Conservation (phyloP, 2,329 filamentous ascomycete genomes). For the Penicillium sp. region DNA sequence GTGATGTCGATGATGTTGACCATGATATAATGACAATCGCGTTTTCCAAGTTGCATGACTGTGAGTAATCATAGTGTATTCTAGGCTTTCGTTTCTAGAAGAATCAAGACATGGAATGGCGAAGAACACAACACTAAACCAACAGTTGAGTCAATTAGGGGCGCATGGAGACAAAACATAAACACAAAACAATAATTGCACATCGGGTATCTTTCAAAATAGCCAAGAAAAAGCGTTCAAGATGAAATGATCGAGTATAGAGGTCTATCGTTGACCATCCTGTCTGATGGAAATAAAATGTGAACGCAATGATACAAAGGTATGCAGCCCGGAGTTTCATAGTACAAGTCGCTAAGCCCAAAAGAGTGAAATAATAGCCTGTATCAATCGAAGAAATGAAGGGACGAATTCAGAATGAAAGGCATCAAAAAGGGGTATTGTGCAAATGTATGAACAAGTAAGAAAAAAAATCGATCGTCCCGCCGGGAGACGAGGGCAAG, state of each 20-base stretch:
- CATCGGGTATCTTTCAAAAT: slow-evolving; percentile 33
- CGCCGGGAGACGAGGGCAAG: slow-evolving; percentile 26
- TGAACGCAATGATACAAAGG: not conserved
- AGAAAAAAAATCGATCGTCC: slow-evolving; percentile 17
- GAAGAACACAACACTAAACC: not conserved
- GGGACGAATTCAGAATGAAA: slow-evolving; percentile 12
- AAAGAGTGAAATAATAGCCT: slow-evolving; percentile 7
- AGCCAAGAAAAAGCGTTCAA: slow-evolving; percentile 11
- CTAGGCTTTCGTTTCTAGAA: not conserved
- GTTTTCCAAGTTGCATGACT: not conserved
- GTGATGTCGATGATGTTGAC: not conserved
- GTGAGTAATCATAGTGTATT: not conserved
- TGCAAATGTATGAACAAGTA: slow-evolving; percentile 16
- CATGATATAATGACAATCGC: not conserved
- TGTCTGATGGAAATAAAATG: not conserved
- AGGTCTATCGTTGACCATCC: slow-evolving; percentile 8
- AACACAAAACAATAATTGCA: slow-evolving; percentile 17
- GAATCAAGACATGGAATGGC: not conserved
- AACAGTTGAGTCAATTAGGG: not conserved
- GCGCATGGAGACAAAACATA: not conserved
- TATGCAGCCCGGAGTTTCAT: not conserved
- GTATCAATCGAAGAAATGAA: slow-evolving; percentile 8
- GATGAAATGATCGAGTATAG: slow-evolving; percentile 6
- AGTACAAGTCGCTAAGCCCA: slow-evolving; percentile 5
- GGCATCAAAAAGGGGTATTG: slow-evolving; percentile 23